Percentiles rank a stretch among this genome's conserved stretches.
Evolutionary conservation across 2,329 filamentous ascomycete genomes (phyloP).

Genomic region (Emmonsia crescens): DNA sequence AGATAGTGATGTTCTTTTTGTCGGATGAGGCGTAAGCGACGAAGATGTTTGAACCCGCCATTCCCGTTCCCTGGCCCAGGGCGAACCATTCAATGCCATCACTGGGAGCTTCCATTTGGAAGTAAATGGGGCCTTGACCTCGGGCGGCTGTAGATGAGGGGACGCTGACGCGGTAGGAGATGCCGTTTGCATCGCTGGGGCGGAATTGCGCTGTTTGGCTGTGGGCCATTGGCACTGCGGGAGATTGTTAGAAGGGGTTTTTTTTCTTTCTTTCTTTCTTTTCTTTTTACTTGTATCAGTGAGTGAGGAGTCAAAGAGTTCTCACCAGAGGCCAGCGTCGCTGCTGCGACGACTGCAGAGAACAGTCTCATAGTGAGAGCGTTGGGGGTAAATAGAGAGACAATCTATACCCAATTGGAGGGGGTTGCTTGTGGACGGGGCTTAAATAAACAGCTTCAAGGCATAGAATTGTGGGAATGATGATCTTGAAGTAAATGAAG

Average conservation of each 20-base stretch:
- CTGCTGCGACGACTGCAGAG: neutral
- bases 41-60: conserved; percentile 49
- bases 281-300: neutral
- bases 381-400: neutral
- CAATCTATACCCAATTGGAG: neutral
- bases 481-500: neutral
- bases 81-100: conserved; percentile 42
- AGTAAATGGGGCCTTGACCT: conserved; percentile 45
- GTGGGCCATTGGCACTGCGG: conserved; percentile 12
- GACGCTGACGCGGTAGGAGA: conserved; percentile 42
- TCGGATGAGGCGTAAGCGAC: conserved; percentile 44
- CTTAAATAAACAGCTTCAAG: neutral
- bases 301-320: neutral
- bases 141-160: conserved; percentile 41
- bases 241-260: neutral
- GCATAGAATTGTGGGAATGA: neutral
- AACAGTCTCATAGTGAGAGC: neutral
- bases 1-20: conserved; percentile 46
- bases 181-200: conserved; percentile 14
- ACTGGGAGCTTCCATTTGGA: conserved; percentile 46
- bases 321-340: neutral
- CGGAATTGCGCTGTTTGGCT: conserved; percentile 16
- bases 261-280: neutral
- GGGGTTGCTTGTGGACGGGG: neutral
- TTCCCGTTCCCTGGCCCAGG: conserved; percentile 44